Base-by-base conservation (phyloP, 257 asterid species). In the Solanum virginianum region DNA sequence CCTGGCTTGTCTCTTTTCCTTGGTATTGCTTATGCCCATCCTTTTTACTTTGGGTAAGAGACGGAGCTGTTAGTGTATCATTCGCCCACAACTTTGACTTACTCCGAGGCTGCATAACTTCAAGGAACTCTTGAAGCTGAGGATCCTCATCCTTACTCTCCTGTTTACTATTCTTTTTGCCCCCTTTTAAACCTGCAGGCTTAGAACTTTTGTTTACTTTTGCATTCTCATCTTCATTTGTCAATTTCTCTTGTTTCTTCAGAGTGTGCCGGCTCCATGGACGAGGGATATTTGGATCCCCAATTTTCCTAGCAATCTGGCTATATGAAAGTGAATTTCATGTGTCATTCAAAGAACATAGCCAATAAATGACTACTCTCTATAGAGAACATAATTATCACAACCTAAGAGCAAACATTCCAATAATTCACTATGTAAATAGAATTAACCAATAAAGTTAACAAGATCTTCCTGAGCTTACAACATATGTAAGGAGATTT, bases 81-180 rank as follows among this genome's bases (percentile, higher is more conserved):
- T 97, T 95, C 65, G 94, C 97, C 99, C 99, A 97, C 91, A 97
- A 66, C 87, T 97, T 94, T 83, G 99, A 92, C 89, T 87, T 95
- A 80, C 95, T 91, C 85, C 95, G 93, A 32, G 89, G 95, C 88
- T 94, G 93, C 98, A 92, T 93, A 84, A 97, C 92, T 89, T 94
- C 90, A 87, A 97, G 95, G 88, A 93, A 95, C 90, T 97, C 99
- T 85, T 91, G 92, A 84, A 94, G 92, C 75, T 89, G 90, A 82
- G 94, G 98, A 71, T 95, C 98, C 80, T 91, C 91, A 85, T 82
- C 88, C 74, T 88, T 91, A 85, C 82, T 90, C 72, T 83, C 93
- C 85, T 88, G 90, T 84, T 89, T 88, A 65, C 80, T 88, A 80
- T 88, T 88, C 88, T 85, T 87, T 53, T 84, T 92, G 72, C 87